Conservation (phyloP, 2,329 filamentous ascomycete species). For the Taxawa tesnikishii region DNA sequence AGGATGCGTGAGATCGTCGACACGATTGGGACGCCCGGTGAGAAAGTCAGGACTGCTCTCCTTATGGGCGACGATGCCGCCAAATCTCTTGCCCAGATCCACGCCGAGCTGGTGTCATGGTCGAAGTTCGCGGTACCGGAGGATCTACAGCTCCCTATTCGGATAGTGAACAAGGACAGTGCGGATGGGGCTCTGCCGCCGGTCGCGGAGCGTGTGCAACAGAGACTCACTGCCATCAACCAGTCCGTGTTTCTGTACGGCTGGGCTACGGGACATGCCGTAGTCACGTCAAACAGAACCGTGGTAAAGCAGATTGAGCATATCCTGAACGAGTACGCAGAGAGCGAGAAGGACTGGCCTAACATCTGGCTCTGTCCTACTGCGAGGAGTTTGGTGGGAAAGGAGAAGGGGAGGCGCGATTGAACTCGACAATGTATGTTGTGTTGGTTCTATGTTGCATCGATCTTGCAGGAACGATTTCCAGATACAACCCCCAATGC, state of each 20-base stretch:
- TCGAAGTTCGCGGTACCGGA: constrained; percentile 43
- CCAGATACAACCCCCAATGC: too few relatives aligned
- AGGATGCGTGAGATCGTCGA: constrained; percentile 56
- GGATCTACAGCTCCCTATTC: constrained; percentile 50
- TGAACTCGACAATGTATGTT: too few relatives aligned
- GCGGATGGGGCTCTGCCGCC: constrained; percentile 30
- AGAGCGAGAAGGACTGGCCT: constrained; percentile 40
- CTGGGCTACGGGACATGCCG: constrained; percentile 52
- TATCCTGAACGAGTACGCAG: constrained; percentile 40
- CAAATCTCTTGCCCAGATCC: constrained; percentile 3
- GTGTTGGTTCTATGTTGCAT: too few relatives aligned
- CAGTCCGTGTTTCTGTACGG: constrained; percentile 61
- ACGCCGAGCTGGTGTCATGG: constrained; percentile 22
- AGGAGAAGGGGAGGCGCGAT: constrained; percentile 35
- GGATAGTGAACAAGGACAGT: constrained; percentile 35
- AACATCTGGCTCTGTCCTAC: constrained; percentile 53
- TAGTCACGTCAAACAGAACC: constrained; percentile 58
- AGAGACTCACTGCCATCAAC: constrained; percentile 49
- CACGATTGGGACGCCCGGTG: constrained; percentile 49
- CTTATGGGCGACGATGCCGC: constrained; percentile 39
- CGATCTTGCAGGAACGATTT: too few relatives aligned
- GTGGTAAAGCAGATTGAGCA: constrained; percentile 54
- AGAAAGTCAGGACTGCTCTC: constrained; percentile 47
- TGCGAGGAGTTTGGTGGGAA: constrained; percentile 54
- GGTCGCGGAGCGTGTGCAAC: constrained; percentile 29